Percentiles rank a stretch among this genome's conserved stretches.
Conservation (phyloP, 2,329 filamentous ascomycete species). For the Fusarium chlamydosporum region DNA sequence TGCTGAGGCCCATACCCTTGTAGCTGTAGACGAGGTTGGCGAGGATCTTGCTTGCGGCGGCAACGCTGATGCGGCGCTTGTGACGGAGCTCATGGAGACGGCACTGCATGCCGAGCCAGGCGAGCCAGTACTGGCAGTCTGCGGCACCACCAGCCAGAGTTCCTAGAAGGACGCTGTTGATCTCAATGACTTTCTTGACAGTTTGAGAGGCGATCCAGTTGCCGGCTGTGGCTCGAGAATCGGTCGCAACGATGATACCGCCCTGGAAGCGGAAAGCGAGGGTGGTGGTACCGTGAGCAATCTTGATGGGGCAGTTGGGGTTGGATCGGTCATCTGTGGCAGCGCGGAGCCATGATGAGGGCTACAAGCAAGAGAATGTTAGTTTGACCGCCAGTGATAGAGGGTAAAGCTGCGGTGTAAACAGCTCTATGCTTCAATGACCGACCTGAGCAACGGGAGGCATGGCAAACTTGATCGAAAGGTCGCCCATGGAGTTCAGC, state of each 20-base stretch:
- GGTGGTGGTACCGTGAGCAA: slow-evolving; percentile 98
- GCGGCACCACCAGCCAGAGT: slow-evolving; percentile 99
- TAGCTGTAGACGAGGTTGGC: slow-evolving; percentile 98
- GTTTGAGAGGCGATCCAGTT: slow-evolving; percentile 99
- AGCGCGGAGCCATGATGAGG: slow-evolving; percentile 93
- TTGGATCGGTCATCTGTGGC: slow-evolving; percentile 98
- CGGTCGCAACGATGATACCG: slow-evolving; percentile 97
- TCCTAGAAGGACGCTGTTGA: slow-evolving; percentile 92
- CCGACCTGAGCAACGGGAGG: slow-evolving; percentile 91
- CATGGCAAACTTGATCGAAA: slow-evolving; percentile 94
- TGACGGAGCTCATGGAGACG: slow-evolving; percentile 98
- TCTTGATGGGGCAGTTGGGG: slow-evolving; percentile 98
- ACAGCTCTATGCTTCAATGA: slow-evolving; percentile 32
- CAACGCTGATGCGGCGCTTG: slow-evolving; percentile 98
- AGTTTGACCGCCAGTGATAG: slow-evolving; percentile 9
- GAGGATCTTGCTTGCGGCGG: slow-evolving; percentile 97
- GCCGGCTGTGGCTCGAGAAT: slow-evolving; percentile 95
- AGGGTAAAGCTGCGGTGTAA: neutral
- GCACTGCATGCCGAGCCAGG: slow-evolving; percentile 98
- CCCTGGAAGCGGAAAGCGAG: slow-evolving; percentile 98
- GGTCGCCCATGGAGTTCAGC: slow-evolving; percentile 78
- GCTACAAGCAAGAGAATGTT: slow-evolving; percentile 63
- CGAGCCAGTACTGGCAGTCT: slow-evolving; percentile 99
- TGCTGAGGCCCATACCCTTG: slow-evolving; percentile 98
- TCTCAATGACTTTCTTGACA: slow-evolving; percentile 99